Base-by-base conservation (phyloP, 148 eudicot genomes). In the Persicaria tinctoria region DNA sequence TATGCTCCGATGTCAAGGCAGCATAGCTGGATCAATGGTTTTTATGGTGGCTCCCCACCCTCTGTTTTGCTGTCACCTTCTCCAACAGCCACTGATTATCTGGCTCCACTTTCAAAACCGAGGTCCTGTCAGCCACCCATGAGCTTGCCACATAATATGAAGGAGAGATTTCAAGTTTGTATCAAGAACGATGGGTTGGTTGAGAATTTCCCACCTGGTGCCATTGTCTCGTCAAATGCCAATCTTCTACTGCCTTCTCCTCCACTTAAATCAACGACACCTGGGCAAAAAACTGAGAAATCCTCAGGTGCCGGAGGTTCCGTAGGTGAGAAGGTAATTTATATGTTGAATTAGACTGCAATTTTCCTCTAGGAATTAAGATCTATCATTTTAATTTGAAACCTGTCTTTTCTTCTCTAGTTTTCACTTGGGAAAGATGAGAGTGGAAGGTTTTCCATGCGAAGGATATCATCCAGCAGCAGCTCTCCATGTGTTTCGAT, bases 11-110 rank as follows among this genome's bases (percentile, higher is more conserved):
- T 89, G 73, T 81, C 82, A 27, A 87, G 97, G 78, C 89, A 90
- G 38, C 94, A 93, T 83, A 93, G 98, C 76, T 91, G 98, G 98
- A 87, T 91, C 76, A 82, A 85, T 79, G 94, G 88, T 70, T 59
- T 82, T 48, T 83, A 79, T 62, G 75, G 81, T 73, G 91, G 84
- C 62, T 86, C 89, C 9, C 80, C 93, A 18, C 88, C 90, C 72
- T 81, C 84, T 20, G 75, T 63, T 66, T 82, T 84, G 32, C 98
- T 91, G 8, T 89, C 94, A 16, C 94, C 92, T 32, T 91, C 92
- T 68, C 97, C 97, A 44, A 83, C 97, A 4, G 82, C 83, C 73
- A 87, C 94, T 12, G 98, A 93, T 56, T 86, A 89, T 14, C 89
- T 77, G 72, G 85, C 91, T 75, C 82, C 46, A 17, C 78, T 57